A percentile compares a stretch with the other conserved stretches of the same genome.
These are phyloP conservation scores for Boehmeria nivea DNA, from an alignment of 306 rosid species.

Conservation along the genomic window DNA sequence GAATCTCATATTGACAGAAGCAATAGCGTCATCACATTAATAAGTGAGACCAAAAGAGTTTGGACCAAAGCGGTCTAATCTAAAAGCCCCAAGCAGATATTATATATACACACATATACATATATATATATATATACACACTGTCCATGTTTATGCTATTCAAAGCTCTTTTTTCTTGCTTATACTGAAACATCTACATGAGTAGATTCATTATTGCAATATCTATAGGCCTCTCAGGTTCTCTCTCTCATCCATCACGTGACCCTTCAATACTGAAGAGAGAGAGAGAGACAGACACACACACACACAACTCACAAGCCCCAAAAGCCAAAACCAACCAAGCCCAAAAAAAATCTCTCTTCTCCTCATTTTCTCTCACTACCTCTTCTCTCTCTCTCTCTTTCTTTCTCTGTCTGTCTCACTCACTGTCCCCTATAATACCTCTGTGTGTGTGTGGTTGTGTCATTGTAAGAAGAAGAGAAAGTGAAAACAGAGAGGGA, in stretches of 20 bases:
- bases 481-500: slow-evolving; percentile 17
- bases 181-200: slow-evolving; percentile 4
- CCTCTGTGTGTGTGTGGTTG: slow-evolving; percentile 22
- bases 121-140: neutral
- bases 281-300: slow-evolving; percentile 5
- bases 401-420: slow-evolving; percentile 7
- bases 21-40: slow-evolving; percentile 31
- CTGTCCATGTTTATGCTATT: slow-evolving; percentile 15
- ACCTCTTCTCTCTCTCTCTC: neutral
- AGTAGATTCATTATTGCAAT: slow-evolving; percentile 15
- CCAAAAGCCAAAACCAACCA: slow-evolving; percentile 27
- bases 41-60: slow-evolving; percentile 33
- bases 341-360: slow-evolving; percentile 15
- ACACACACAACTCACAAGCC: neutral
- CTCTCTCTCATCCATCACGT: slow-evolving; percentile 54
- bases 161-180: neutral
- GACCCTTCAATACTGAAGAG: slow-evolving; percentile 27
- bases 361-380: too few relatives aligned
- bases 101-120: neutral
- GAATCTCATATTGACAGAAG: slow-evolving; percentile 34
- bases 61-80: slow-evolving; percentile 26
- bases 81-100: neutral
- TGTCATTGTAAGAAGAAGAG: slow-evolving; percentile 30
- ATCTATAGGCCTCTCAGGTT: neutral
- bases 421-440: slow-evolving; percentile 17